Percentiles rank a stretch among this genome's conserved stretches.
phyloP scores from a whole-genome alignment of 2,329 filamentous ascomycete genomes.

The Pseudocercospora fijiensis region DNA sequence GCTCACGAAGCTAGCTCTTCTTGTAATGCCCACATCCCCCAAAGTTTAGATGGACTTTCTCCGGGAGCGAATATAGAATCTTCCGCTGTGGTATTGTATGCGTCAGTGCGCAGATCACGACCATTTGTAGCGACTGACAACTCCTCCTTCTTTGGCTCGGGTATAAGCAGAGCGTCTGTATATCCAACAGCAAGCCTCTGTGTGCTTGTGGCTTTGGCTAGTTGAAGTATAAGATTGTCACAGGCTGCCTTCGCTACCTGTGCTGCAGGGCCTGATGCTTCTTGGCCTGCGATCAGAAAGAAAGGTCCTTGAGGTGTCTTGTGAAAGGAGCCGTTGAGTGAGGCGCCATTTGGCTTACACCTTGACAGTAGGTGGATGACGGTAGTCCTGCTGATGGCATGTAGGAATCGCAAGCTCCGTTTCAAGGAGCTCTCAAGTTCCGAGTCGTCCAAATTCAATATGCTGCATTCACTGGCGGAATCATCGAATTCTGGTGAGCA shows the following conservation, averaged over 20 bases:
- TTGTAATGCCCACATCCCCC: conserved; percentile 37
- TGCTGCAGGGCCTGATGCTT: conserved; percentile 14
- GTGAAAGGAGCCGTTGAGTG: not conserved
- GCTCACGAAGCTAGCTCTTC: conserved; percentile 25
- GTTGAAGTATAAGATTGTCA: conserved; percentile 19
- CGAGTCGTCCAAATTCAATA: conserved; percentile 27
- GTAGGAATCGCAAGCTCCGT: conserved; percentile 31
- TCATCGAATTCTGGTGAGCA: conserved; percentile 26
- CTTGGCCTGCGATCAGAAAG: conserved; percentile 22
- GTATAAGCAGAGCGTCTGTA: conserved; percentile 24
- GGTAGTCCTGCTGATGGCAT: conserved; percentile 22
- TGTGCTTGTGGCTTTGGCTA: conserved; percentile 22
- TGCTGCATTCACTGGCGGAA: conserved; percentile 14
- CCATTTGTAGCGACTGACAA: conserved; percentile 6
- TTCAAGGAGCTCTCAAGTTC: conserved; percentile 27
- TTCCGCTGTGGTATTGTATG: conserved; percentile 5
- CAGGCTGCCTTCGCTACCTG: conserved; percentile 22
- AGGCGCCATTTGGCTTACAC: conserved; percentile 4
- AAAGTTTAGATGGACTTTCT: conserved; percentile 40
- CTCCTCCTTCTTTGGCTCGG: conserved; percentile 22
- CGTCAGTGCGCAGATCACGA: conserved; percentile 1
- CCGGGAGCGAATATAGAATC: conserved; percentile 24
- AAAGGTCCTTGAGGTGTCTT: conserved; percentile 22
- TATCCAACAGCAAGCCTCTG: conserved; percentile 24
- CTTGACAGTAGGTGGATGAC: conserved; percentile 13